phyloP scores from a whole-genome alignment of 106 monocot species.

The Chionographis japonica region DNA sequence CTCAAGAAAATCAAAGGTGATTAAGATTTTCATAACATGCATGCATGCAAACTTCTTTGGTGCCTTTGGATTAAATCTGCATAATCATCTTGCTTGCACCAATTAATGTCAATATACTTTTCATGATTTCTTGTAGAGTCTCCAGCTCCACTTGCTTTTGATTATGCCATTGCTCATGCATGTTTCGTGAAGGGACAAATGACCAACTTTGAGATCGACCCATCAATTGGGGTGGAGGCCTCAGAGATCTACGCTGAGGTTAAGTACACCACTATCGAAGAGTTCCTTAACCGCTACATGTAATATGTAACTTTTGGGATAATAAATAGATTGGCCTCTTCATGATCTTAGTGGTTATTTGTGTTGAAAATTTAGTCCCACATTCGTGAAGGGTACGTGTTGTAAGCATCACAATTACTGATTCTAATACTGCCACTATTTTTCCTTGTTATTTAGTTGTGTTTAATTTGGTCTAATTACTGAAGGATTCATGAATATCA shows the following conservation, averaged over 20 bases:
- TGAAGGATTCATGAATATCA: too few species aligned
- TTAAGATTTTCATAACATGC: neutral
- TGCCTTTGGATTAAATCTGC: neutral
- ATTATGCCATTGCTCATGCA: conserved; percentile 17
- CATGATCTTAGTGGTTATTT: too few species aligned
- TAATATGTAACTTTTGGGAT: neutral
- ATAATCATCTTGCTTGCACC: neutral
- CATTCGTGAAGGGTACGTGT: too few species aligned
- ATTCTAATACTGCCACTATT: too few species aligned
- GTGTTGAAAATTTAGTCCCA: too few species aligned
- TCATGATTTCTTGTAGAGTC: conserved; percentile 13
- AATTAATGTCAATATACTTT: neutral
- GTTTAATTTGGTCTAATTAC: too few species aligned
- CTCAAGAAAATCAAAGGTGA: conserved; percentile 39
- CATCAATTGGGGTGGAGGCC: conserved; percentile 45
- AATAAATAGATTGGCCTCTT: too few species aligned
- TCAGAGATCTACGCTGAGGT: conserved; percentile 56
- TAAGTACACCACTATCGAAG: conserved; percentile 44
- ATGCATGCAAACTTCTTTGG: neutral
- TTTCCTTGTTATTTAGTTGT: too few species aligned
- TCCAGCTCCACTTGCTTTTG: conserved; percentile 2
- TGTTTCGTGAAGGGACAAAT: conserved; percentile 27
- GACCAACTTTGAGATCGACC: conserved; percentile 37
- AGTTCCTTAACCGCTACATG: conserved; percentile 23
- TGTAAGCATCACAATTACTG: too few species aligned